Percentiles rank a stretch among this genome's conserved stretches.
phyloP scores from a whole-genome alignment of 148 eudicot genomes.

The Mesembryanthemum crystallinum region DNA sequence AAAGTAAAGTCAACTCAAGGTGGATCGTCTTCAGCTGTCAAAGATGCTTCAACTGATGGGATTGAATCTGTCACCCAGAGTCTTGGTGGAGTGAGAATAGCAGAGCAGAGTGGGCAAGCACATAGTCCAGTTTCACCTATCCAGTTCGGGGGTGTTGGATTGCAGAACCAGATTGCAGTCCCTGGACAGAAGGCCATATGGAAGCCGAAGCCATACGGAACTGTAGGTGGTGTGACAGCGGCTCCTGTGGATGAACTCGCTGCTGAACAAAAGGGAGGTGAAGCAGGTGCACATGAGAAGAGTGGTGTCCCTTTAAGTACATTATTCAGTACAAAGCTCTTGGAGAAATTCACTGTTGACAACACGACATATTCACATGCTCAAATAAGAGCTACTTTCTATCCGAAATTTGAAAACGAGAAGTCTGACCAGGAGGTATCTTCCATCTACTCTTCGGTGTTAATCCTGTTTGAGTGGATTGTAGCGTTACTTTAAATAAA shows the following conservation, averaged over 20 bases:
- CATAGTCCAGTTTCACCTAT: constrained; percentile 21
- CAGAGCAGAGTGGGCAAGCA: constrained; percentile 35
- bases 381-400: constrained; percentile 86
- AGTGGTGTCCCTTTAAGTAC: constrained; percentile 30
- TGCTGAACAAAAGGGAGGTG: constrained; percentile 21
- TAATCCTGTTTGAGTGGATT: background rate
- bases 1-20: constrained; percentile 41
- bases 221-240: constrained; percentile 35
- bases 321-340: constrained; percentile 37
- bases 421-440: constrained; percentile 97
- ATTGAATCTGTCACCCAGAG: constrained; percentile 28
- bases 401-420: constrained; percentile 97
- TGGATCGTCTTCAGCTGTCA: constrained; percentile 31
- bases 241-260: constrained; percentile 28
- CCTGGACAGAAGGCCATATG: constrained; percentile 43
- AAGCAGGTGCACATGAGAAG: constrained; percentile 30
- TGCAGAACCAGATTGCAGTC: constrained; percentile 28
- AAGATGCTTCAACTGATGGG: constrained; percentile 23
- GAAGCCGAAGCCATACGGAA: constrained; percentile 61
- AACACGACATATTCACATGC: constrained; percentile 67
- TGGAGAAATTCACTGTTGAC: constrained; percentile 77
- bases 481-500: background rate
- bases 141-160: constrained; percentile 36
- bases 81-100: constrained; percentile 29
- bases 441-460: background rate